Percentiles rank a stretch among this genome's conserved stretches.
These are phyloP conservation scores for Melocanna baccifera DNA, from an alignment of 176 grass and related monocot species.

Conservation along the genomic window DNA sequence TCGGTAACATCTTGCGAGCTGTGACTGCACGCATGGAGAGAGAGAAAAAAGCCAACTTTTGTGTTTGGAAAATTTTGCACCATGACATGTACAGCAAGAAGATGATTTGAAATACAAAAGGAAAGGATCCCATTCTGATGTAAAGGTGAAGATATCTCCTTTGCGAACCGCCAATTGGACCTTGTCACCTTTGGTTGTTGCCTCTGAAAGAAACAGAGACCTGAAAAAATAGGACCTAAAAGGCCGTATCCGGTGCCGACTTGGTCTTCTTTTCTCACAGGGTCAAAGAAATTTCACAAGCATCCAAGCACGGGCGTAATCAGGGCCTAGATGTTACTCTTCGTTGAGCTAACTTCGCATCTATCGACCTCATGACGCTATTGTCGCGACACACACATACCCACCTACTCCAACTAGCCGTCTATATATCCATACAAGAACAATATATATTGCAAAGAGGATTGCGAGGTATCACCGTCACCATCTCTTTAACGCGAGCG, in stretches of 20 bases:
- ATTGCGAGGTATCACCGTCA: not conserved
- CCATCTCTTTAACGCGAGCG: not conserved
- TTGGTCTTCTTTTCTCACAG: not conserved
- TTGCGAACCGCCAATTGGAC: not conserved
- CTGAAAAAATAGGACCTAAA: not conserved
- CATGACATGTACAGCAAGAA: not conserved
- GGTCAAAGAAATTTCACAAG: slow-evolving; percentile 21
- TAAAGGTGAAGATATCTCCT: not conserved
- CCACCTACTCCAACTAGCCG: slow-evolving; percentile 23
- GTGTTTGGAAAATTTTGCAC: not conserved
- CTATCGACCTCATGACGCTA: slow-evolving; percentile 29
- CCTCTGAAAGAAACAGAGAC: not conserved
- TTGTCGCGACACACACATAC: not conserved
- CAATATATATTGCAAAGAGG: too few relatives aligned
- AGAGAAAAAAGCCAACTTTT: not conserved
- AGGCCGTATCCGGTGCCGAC: slow-evolving; percentile 9
- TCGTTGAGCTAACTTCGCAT: slow-evolving; percentile 9
- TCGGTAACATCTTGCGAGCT: not conserved
- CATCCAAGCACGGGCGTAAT: slow-evolving; percentile 36
- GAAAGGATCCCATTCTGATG: not conserved
- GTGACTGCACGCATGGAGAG: not conserved
- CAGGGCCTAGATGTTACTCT: not conserved
- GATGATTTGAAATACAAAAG: not conserved
- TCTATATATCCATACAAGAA: not conserved
- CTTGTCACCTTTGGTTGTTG: not conserved